A percentile compares a stretch with the other conserved stretches of the same genome.
Evolutionary conservation across 345 rosid species (phyloP).

Genomic region (Eucalyptus lansdowneana): DNA sequence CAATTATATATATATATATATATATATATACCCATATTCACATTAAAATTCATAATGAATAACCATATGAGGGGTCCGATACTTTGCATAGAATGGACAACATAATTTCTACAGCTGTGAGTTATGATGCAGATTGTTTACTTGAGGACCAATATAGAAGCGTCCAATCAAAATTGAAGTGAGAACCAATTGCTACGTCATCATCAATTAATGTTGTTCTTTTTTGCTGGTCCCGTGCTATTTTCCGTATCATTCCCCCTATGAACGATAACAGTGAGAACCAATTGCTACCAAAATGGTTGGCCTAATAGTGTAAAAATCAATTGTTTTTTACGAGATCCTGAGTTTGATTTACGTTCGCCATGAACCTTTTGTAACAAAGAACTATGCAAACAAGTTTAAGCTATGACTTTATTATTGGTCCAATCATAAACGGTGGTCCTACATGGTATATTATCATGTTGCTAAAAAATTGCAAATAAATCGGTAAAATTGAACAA

Average conservation of each 20-base stretch:
- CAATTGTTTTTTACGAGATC: background rate
- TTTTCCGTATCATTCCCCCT: background rate
- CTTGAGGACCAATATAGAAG: background rate
- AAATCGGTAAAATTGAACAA: rapidly evolving
- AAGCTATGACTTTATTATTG: background rate
- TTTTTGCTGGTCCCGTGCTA: background rate
- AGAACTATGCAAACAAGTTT: background rate
- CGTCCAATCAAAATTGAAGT: background rate
- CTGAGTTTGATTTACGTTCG: background rate
- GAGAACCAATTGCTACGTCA: no score
- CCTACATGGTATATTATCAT: rapidly evolving
- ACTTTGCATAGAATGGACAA: background rate
- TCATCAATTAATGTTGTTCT: background rate
- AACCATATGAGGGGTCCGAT: background rate
- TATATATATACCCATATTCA: background rate
- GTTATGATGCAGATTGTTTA: background rate
- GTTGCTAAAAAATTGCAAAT: background rate
- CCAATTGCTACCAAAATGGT: background rate
- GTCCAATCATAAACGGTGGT: rapidly evolving
- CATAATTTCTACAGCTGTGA: background rate
- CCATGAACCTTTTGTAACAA: background rate
- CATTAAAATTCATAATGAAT: background rate
- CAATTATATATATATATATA: background rate
- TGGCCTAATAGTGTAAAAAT: background rate
- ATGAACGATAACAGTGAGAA: background rate